phyloP scores from a whole-genome alignment of 2,329 filamentous ascomycete species.

The Cordyceps fumosorosea region DNA sequence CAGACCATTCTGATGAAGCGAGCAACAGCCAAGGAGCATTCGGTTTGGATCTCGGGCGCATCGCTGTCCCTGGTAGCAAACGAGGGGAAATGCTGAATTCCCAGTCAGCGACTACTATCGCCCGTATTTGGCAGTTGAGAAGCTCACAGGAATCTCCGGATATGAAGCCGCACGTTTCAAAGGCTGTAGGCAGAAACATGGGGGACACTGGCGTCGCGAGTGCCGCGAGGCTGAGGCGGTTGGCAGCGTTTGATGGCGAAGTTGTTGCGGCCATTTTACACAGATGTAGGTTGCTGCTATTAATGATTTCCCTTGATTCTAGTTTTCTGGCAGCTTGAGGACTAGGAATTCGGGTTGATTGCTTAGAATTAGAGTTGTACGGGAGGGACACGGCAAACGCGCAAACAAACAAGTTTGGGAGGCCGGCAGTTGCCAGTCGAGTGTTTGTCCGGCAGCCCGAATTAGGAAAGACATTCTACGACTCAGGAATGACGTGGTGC shows the following conservation, averaged over 20 bases:
- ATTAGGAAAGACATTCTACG: too few relatives aligned
- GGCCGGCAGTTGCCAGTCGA: neutral
- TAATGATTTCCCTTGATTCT: too few relatives aligned
- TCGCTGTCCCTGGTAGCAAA: neutral
- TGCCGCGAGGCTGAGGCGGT: neutral
- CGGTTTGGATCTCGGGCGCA: neutral
- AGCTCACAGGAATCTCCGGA: neutral
- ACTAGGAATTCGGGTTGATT: neutral
- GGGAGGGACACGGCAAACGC: neutral
- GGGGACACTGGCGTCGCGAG: neutral
- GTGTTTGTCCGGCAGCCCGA: too few relatives aligned
- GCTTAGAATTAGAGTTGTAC: neutral
- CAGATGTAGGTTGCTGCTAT: too few relatives aligned
- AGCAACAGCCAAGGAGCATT: neutral
- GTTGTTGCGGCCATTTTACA: neutral
- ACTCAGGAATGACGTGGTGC: too few relatives aligned
- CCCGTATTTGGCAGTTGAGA: neutral
- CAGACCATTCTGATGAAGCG: neutral
- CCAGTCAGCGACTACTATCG: neutral
- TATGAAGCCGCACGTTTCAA: constrained; percentile 2
- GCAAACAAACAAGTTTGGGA: neutral
- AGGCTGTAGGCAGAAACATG: neutral
- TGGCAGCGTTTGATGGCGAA: neutral
- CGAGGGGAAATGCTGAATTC: neutral
- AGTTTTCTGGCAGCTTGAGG: neutral